phyloP scores from a whole-genome alignment of 2,329 filamentous ascomycete species.

The Neoscytalidium dimidiatum region DNA sequence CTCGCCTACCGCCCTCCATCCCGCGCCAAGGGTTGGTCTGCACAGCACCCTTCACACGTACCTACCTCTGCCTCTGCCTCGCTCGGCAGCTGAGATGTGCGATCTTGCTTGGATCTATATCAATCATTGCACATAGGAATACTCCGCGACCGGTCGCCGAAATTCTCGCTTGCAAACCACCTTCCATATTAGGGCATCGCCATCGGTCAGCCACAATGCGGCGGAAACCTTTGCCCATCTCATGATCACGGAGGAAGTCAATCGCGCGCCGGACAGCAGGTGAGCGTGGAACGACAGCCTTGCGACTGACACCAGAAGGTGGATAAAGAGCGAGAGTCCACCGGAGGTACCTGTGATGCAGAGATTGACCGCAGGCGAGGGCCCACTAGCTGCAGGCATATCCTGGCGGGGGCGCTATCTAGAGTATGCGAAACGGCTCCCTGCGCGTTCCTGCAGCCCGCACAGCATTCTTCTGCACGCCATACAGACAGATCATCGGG shows the following conservation, averaged over 20 bases:
- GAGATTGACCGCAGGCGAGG: conserved; percentile 4
- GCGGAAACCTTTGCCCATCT: conserved; percentile 9
- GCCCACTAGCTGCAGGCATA: conserved; percentile 1
- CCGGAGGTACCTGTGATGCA: not conserved
- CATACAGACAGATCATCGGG: conserved; percentile 1
- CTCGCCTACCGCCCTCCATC: conserved; percentile 1
- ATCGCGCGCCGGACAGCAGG: not conserved
- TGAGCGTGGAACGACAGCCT: not conserved
- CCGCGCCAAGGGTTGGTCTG: not conserved
- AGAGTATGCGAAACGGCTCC: conserved; percentile 4
- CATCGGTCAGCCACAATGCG: not conserved
- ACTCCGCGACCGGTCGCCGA: not conserved
- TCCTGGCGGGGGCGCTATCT: not conserved
- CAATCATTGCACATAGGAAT: not conserved
- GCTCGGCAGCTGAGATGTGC: not conserved
- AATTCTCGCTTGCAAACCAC: not conserved
- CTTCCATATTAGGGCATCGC: not conserved
- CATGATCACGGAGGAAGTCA: not conserved
- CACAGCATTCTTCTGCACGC: not conserved
- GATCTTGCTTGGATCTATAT: not conserved
- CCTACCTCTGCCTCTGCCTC: not conserved
- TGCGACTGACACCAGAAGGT: not conserved
- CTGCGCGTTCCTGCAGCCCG: conserved; percentile 13
- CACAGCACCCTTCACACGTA: not conserved
- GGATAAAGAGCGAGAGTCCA: not conserved